phyloP scores from a whole-genome alignment of 257 asterid species.

The Striga asiatica region DNA sequence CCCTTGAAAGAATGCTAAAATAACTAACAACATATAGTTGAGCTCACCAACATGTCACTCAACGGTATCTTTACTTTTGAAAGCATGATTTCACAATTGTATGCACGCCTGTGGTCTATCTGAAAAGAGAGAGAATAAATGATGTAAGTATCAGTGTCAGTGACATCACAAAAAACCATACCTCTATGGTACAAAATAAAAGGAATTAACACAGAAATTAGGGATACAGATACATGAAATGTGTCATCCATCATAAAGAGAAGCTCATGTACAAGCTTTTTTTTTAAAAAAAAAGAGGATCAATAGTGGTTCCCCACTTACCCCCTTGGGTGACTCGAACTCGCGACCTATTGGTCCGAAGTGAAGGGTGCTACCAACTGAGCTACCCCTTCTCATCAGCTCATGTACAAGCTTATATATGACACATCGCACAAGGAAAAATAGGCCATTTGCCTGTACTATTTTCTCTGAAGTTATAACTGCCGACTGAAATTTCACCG shows the following conservation, averaged over 20 bases:
- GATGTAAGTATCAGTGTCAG: conserved; percentile 4
- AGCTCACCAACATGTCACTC: conserved; percentile 80
- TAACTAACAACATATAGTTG: not conserved
- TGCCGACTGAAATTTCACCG: not conserved
- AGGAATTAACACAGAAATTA: not conserved
- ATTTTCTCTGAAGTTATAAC: no score
- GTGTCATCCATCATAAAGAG: not conserved
- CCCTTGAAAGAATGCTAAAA: not conserved
- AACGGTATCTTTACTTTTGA: conserved; percentile 83
- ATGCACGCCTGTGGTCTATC: conserved; percentile 90
- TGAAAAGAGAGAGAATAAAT: conserved; percentile 26
- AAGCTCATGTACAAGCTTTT: not conserved
- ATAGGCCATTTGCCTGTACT: no score
- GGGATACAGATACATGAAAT: not conserved
- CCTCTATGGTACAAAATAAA: not conserved
- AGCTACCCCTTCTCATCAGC: no score
- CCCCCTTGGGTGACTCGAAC: no score
- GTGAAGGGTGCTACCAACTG: no score
- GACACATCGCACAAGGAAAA: no score
- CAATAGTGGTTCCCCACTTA: no score
- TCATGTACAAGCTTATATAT: no score
- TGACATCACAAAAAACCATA: not conserved
- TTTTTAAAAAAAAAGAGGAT: no score
- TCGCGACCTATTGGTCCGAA: no score
- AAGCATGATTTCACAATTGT: conserved; percentile 94